These are phyloP conservation scores for Cryptococcus neoformans DNA, from an alignment of 1,284 basidiomycete genomes.

Conservation along the genomic window DNA sequence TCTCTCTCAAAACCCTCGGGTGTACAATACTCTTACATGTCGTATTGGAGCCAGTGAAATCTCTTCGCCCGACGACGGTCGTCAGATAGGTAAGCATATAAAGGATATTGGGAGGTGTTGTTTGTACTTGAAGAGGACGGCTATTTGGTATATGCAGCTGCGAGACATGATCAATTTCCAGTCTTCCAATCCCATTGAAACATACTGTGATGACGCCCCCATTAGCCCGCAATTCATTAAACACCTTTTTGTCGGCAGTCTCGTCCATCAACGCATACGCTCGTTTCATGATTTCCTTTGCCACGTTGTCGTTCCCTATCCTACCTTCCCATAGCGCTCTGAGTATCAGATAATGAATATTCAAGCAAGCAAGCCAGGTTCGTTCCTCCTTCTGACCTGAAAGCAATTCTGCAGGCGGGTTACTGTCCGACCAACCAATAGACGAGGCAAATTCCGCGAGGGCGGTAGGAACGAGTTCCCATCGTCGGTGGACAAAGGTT, in stretches of 20 bases:
- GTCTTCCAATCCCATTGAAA: not conserved
- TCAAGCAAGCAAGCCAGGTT: conserved; percentile 7
- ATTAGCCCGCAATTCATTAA: conserved; percentile 12
- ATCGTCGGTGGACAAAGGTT: conserved; percentile 29
- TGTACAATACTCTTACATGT: conserved; percentile 27
- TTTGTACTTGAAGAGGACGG: conserved; percentile 25
- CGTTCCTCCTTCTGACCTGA: not conserved
- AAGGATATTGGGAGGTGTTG: conserved; percentile 36
- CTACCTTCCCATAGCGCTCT: conserved; percentile 33
- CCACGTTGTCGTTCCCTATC: conserved; percentile 22
- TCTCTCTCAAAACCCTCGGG: conserved; percentile 21
- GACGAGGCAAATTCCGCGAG: conserved; percentile 15
- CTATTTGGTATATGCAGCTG: conserved; percentile 5
- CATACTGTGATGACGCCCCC: conserved; percentile 29
- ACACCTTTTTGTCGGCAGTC: conserved; percentile 16
- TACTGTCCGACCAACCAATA: conserved; percentile 1
- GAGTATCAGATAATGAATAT: conserved; percentile 28
- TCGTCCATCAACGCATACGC: conserved; percentile 35
- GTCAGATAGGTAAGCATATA: conserved; percentile 33
- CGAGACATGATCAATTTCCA: not conserved
- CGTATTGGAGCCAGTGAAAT: conserved; percentile 20
- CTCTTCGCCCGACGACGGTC: conserved; percentile 27
- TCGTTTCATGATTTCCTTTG: conserved; percentile 20
- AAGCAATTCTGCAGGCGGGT: not conserved
- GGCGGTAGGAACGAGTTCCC: conserved; percentile 26